A percentile compares a stretch with the other conserved stretches of the same genome.
Conservation (phyloP, 208 protist genomes). For the Crithidia brevicula region DNA sequence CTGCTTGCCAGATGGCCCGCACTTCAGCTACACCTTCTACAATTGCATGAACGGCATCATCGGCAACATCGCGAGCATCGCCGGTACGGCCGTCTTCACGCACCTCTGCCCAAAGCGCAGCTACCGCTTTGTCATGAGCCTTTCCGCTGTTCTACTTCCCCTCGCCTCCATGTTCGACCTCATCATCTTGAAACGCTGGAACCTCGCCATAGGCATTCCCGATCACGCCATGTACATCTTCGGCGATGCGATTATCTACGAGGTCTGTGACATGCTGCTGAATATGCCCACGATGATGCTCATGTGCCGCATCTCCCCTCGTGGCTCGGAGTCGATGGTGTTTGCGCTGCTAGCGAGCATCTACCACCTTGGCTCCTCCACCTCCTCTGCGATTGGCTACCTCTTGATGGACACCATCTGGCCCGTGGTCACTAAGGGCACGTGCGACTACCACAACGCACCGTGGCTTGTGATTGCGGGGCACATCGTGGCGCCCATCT, state of each 20-base stretch:
- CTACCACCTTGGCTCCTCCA: constrained; percentile 55
- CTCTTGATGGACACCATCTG: constrained; percentile 54
- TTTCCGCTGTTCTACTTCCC: constrained; percentile 51
- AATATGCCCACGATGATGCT: constrained; percentile 78
- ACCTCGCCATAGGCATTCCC: constrained; percentile 45
- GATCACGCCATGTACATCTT: constrained; percentile 72
- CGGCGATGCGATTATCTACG: constrained; percentile 63
- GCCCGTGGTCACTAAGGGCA: constrained; percentile 38
- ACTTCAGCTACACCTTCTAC: constrained; percentile 70
- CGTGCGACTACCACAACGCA: constrained; percentile 75
- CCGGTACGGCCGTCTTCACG: constrained; percentile 52
- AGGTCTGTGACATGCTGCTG: constrained; percentile 58
- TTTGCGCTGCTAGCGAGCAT: constrained; percentile 78
- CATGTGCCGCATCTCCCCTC: constrained; percentile 73
- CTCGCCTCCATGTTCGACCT: constrained; percentile 62
- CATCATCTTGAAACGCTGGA: constrained; percentile 73
- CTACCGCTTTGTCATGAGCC: constrained; percentile 51
- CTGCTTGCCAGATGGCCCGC: constrained; percentile 55
- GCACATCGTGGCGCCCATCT: constrained; percentile 52
- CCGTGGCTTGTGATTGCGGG: constrained; percentile 55
- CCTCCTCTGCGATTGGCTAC: constrained; percentile 44
- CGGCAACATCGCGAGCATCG: constrained; percentile 43
- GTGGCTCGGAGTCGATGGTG: constrained; percentile 73
- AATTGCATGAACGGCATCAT: constrained; percentile 40
- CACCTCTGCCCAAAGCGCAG: constrained; percentile 56